A percentile compares a stretch with the other conserved stretches of the same genome.
These are phyloP conservation scores for Heliosperma pusillum DNA, from an alignment of 148 eudicot genomes.

Conservation along the genomic window DNA sequence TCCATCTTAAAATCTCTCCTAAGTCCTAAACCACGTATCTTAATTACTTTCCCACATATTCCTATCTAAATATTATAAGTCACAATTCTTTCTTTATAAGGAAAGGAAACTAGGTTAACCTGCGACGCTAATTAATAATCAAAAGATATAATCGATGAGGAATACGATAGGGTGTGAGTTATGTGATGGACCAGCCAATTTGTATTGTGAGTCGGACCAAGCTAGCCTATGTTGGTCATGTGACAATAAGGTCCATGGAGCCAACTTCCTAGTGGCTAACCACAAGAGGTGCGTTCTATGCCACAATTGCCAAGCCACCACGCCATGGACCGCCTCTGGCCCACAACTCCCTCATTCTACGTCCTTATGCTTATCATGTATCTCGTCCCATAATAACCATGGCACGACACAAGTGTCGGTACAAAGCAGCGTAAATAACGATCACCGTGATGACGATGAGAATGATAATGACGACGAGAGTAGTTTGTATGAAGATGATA, in stretches of 20 bases:
- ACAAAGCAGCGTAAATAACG: not conserved
- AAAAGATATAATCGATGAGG: not conserved
- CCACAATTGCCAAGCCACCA: constrained; percentile 34
- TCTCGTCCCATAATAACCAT: no score
- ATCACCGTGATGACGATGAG: no score
- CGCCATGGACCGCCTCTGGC: constrained; percentile 51
- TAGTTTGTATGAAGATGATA: not conserved
- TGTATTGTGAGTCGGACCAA: constrained; percentile 40
- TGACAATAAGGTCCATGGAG: constrained; percentile 44
- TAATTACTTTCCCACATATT: not conserved
- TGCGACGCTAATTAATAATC: constrained; percentile 23
- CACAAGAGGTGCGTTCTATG: constrained; percentile 22
- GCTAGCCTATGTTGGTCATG: constrained; percentile 43
- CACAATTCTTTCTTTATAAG: not conserved
- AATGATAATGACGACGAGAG: no score
- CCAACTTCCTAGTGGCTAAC: constrained; percentile 41
- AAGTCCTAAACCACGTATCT: not conserved
- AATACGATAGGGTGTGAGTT: constrained; percentile 29
- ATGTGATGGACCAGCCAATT: not conserved
- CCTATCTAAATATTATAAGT: not conserved
- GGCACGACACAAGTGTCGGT: not conserved
- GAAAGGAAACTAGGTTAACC: constrained; percentile 23
- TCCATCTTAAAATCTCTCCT: not conserved
- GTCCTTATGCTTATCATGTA: constrained; percentile 18
- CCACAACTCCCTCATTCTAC: constrained; percentile 21